These are phyloP conservation scores for Suillus decipiens DNA, from an alignment of 768 basidiomycete species.

Conservation along the genomic window DNA sequence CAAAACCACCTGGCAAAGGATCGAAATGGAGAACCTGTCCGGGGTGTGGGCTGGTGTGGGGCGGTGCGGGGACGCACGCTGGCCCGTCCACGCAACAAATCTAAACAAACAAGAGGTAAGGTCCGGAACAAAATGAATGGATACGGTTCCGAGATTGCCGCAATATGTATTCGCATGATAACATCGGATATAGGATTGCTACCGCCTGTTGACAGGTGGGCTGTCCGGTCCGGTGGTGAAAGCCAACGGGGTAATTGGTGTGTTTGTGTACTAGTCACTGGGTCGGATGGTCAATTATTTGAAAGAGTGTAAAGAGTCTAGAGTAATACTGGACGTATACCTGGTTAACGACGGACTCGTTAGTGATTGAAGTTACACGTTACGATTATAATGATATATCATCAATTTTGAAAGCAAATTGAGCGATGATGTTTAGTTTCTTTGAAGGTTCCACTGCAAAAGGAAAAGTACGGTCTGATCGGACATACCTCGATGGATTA, in stretches of 20 bases:
- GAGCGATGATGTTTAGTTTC: not conserved
- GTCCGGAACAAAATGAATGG: not conserved
- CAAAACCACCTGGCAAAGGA: not conserved
- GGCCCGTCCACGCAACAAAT: not conserved
- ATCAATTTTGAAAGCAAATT: not conserved
- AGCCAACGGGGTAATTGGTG: not conserved
- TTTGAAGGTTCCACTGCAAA: not conserved
- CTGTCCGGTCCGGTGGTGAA: not conserved
- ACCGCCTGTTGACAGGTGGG: not conserved
- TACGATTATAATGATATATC: not conserved
- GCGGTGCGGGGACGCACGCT: constrained; percentile 1
- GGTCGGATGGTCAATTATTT: not conserved
- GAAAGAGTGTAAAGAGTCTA: not conserved
- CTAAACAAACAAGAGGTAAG: not conserved
- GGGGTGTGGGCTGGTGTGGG: not conserved
- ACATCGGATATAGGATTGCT: not conserved
- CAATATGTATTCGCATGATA: not conserved
- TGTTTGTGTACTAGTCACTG: not conserved
- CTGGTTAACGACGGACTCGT: not conserved
- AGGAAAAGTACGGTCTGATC: not conserved
- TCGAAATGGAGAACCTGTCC: not conserved
- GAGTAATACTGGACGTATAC: not conserved
- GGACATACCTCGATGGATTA: not conserved
- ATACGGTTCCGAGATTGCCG: not conserved
- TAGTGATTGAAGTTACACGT: not conserved